phyloP scores from a whole-genome alignment of 352 stramenopile species.

The Phytophthora tentaculata region DNA sequence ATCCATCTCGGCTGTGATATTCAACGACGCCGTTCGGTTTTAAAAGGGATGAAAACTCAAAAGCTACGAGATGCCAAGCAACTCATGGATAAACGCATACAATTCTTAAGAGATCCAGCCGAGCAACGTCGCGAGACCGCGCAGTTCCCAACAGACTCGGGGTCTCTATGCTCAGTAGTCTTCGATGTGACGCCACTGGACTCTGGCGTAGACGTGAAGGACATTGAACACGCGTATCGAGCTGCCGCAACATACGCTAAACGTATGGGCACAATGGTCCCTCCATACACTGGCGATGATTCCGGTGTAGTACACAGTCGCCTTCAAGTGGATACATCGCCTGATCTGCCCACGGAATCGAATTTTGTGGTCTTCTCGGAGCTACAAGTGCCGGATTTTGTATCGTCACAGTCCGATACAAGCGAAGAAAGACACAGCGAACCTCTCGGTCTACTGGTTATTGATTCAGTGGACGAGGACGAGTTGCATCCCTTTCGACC shows the following conservation, averaged over 20 bases:
- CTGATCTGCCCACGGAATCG: conserved; percentile 37
- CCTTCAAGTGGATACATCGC: conserved; percentile 30
- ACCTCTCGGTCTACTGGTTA: conserved; percentile 25
- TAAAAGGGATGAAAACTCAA: conserved; percentile 51
- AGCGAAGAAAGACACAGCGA: conserved; percentile 12
- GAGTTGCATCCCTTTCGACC: conserved; percentile 42
- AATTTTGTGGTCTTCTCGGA: conserved; percentile 48
- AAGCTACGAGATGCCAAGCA: conserved; percentile 55
- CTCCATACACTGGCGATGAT: conserved; percentile 29
- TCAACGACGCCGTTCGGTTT: conserved; percentile 35
- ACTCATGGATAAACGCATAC: conserved; percentile 53
- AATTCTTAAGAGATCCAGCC: conserved; percentile 45
- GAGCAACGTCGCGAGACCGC: conserved; percentile 36
- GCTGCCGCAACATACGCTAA: conserved; percentile 17
- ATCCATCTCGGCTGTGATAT: conserved; percentile 54
- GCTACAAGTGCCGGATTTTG: conserved; percentile 14
- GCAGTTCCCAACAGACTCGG: conserved; percentile 36
- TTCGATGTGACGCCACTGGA: conserved; percentile 42
- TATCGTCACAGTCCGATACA: background rate
- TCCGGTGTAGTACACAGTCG: conserved; percentile 31
- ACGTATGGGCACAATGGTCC: conserved; percentile 18
- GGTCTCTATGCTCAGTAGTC: conserved; percentile 39
- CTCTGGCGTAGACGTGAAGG: conserved; percentile 10
- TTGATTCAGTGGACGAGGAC: conserved; percentile 47
- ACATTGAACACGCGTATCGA: conserved; percentile 22